A percentile compares a stretch with the other conserved stretches of the same genome.
phyloP scores from a whole-genome alignment of 371 early-diverging fungal species.

The Sporodiniella umbellata region DNA sequence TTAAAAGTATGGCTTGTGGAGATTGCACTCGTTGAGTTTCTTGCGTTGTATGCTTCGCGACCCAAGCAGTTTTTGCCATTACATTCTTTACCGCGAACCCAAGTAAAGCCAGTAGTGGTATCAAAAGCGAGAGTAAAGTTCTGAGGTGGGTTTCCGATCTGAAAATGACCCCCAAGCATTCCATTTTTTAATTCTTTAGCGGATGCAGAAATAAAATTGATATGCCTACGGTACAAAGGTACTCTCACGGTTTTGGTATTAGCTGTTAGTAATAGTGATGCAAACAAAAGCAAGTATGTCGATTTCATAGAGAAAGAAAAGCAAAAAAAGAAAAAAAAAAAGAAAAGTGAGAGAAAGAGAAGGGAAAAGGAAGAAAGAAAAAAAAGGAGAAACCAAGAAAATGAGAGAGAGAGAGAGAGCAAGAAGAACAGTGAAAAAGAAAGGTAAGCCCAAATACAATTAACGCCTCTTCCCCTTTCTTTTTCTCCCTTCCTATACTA shows the following conservation, averaged over 20 bases:
- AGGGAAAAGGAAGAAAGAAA: background rate
- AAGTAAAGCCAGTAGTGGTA: constrained; percentile 28
- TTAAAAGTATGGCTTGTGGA: constrained; percentile 30
- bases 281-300: constrained; percentile 6
- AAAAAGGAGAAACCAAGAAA: background rate
- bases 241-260: constrained; percentile 14
- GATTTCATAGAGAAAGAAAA: constrained; percentile 8
- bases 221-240: constrained; percentile 13
- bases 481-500: background rate
- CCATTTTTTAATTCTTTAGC: constrained; percentile 18
- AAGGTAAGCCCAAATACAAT: background rate
- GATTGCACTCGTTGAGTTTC: constrained; percentile 25
- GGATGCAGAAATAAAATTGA: constrained; percentile 9
- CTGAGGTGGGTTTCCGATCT: constrained; percentile 30
- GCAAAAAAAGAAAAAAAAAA: background rate
- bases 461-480: background rate
- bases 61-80: constrained; percentile 21
- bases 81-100: constrained; percentile 22
- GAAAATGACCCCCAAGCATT: constrained; percentile 21
- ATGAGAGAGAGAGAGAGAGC: background rate
- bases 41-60: constrained; percentile 34
- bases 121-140: constrained; percentile 28
- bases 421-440: background rate
- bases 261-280: constrained; percentile 6
- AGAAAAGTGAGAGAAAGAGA: background rate